Percentiles rank a stretch among this genome's conserved stretches.
phyloP scores from a whole-genome alignment of 345 rosid species.

The Euclidium syriacum region DNA sequence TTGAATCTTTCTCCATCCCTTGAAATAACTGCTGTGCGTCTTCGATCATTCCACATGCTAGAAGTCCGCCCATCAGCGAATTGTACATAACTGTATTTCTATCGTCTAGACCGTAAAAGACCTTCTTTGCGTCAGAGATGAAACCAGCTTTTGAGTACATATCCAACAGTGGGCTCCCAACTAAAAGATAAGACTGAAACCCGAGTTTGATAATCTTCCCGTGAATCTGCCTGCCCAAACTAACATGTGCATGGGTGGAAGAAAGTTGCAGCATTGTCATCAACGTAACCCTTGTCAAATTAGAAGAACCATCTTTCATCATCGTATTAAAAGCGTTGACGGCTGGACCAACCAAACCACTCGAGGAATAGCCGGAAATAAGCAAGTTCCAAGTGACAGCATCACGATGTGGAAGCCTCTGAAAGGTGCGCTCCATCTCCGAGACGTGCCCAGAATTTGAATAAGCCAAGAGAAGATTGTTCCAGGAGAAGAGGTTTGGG shows the following conservation, averaged over 20 bases:
- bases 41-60: conserved; percentile 58
- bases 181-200: conserved; percentile 49
- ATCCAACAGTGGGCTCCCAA: conserved; percentile 73
- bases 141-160: conserved; percentile 73
- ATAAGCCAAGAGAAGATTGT: conserved; percentile 72
- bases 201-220: conserved; percentile 71
- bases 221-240: conserved; percentile 68
- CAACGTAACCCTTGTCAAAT: conserved; percentile 65
- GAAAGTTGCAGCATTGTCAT: conserved; percentile 66
- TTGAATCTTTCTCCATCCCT: conserved; percentile 69
- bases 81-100: conserved; percentile 66
- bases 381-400: conserved; percentile 80
- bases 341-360: conserved; percentile 43
- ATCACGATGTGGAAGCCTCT: conserved; percentile 56
- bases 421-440: conserved; percentile 46
- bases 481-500: conserved; percentile 74
- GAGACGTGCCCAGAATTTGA: conserved; percentile 57
- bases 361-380: conserved; percentile 60
- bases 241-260: conserved; percentile 37
- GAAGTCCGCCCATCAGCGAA: conserved; percentile 65
- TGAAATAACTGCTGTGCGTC: conserved; percentile 51
- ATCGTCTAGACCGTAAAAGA: conserved; percentile 44
- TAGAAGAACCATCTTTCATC: conserved; percentile 47
- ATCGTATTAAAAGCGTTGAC: conserved; percentile 55
- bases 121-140: conserved; percentile 52